Conservation (phyloP, 176 grass and related monocot species). For the Aegilops bicornis region DNA sequence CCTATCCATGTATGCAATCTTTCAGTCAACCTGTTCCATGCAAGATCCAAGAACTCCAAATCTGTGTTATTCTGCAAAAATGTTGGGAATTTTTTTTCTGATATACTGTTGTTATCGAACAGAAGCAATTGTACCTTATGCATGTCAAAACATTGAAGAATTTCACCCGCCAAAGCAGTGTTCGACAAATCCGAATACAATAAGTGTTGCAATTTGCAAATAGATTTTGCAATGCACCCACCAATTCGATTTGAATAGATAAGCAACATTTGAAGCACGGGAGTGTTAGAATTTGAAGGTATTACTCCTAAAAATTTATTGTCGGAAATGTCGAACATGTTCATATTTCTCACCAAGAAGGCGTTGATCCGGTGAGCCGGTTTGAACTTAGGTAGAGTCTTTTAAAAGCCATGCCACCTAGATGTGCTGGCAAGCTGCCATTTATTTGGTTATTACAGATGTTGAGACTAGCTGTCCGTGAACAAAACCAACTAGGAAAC, state of each 20-base stretch:
- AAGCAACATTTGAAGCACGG: neutral
- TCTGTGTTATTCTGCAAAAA: neutral
- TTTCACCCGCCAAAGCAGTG: constrained; percentile 15
- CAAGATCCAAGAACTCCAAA: neutral
- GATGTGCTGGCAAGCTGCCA: too few species aligned
- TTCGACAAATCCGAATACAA: neutral
- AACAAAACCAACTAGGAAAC: too few species aligned
- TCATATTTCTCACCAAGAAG: neutral
- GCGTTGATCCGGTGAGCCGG: neutral
- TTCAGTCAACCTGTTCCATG: neutral
- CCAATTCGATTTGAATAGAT: constrained; percentile 25
- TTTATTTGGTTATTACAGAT: too few species aligned
- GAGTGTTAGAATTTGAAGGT: neutral
- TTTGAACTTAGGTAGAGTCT: neutral
- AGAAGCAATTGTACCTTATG: neutral
- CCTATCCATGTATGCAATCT: neutral
- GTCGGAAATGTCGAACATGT: constrained; percentile 1
- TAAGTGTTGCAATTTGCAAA: neutral
- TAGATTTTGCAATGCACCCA: constrained; percentile 25
- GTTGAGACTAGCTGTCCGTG: too few species aligned
- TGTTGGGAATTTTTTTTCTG: constrained; percentile 13
- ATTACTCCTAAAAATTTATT: neutral
- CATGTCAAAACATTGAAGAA: neutral
- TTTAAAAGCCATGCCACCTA: too few species aligned
- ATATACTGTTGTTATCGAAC: constrained; percentile 20